phyloP scores from a whole-genome alignment of 345 rosid species.

The Salix arbutifolia region DNA sequence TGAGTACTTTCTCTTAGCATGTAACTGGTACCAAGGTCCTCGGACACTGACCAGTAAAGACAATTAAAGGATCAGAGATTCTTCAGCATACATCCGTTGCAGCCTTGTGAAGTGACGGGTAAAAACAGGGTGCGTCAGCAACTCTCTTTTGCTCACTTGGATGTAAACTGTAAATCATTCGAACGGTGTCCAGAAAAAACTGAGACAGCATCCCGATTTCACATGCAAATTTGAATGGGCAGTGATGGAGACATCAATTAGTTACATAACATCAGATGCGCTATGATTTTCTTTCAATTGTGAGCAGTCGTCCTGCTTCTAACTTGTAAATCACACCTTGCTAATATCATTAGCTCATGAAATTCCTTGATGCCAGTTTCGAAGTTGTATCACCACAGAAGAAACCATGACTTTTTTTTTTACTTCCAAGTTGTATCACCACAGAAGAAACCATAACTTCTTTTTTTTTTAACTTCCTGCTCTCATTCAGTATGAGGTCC shows the following conservation, averaged over 20 bases:
- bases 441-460: background rate
- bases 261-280: background rate
- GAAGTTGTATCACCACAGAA: background rate
- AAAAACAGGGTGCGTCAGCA: background rate
- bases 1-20: background rate
- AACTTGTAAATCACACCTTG: background rate
- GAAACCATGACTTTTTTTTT: background rate
- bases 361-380: background rate
- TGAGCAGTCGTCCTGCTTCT: background rate
- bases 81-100: too few relatives aligned
- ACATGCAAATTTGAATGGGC: background rate
- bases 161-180: background rate
- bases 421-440: background rate
- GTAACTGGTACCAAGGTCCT: background rate
- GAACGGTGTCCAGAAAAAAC: background rate
- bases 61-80: background rate
- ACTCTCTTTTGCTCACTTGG: background rate
- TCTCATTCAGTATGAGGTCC: constrained; percentile 49
- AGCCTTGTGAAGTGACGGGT: too few relatives aligned
- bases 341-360: background rate
- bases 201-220: background rate
- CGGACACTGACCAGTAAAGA: too few relatives aligned
- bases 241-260: background rate
- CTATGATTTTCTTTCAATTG: background rate
- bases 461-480: background rate